Evolutionary conservation across 1,139 yeast genomes (phyloP).

Genomic region (Pneumocystis jirovecii): DNA sequence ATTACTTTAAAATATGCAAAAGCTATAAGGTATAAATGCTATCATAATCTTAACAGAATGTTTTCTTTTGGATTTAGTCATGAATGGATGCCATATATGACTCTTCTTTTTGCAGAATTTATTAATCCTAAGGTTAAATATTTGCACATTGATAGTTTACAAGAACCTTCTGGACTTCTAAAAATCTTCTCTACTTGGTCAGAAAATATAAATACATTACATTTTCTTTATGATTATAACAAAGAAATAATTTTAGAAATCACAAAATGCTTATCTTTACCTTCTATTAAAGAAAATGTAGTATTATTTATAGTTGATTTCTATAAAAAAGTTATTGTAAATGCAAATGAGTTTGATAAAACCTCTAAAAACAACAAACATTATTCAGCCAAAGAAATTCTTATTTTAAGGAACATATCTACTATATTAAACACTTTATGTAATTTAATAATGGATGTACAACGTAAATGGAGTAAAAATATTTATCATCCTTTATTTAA

Average conservation of each 20-base stretch:
- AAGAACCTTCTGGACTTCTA: constrained; percentile 68
- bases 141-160: constrained; percentile 65
- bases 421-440: neutral
- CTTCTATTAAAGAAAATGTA: constrained; percentile 9
- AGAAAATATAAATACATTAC: constrained; percentile 33
- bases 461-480: neutral
- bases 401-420: neutral
- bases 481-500: neutral
- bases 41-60: constrained; percentile 23
- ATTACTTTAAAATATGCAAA: constrained; percentile 17
- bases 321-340: neutral
- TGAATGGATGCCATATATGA: constrained; percentile 45
- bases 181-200: constrained; percentile 55
- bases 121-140: constrained; percentile 50
- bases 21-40: constrained; percentile 22
- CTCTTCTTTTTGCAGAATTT: constrained; percentile 37
- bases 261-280: constrained; percentile 29
- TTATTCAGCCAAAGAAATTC: neutral
- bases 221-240: constrained; percentile 39
- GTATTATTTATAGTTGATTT: constrained; percentile 9
- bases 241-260: constrained; percentile 42
- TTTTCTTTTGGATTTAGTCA: constrained; percentile 21
- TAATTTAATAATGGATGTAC: constrained; percentile 4
- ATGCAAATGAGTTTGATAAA: neutral
- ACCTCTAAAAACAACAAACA: neutral